Evolutionary conservation across 768 basidiomycete genomes (phyloP).

Genomic region (Lepiota brunneoincarnata): DNA sequence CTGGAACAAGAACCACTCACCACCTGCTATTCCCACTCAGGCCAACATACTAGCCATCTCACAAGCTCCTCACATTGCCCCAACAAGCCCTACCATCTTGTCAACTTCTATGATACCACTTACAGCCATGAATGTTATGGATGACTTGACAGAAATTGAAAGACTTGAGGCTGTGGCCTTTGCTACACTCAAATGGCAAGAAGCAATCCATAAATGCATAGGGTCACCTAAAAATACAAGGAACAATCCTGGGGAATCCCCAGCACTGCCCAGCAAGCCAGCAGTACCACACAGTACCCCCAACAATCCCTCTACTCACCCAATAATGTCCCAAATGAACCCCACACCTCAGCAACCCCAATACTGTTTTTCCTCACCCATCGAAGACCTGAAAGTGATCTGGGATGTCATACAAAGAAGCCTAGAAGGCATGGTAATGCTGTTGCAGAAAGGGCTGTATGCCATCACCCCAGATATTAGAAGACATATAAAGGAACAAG

Average conservation of each 20-base stretch:
- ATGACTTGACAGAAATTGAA: not conserved
- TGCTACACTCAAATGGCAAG: not conserved
- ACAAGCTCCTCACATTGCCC: too few relatives aligned
- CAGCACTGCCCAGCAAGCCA: too few relatives aligned
- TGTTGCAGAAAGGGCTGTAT: slow-evolving; percentile 6
- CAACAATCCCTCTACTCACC: too few relatives aligned
- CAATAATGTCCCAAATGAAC: too few relatives aligned
- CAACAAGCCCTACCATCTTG: too few relatives aligned
- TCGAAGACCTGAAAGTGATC: not conserved
- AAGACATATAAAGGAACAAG: not conserved
- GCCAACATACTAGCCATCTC: not conserved
- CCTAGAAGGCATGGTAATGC: slow-evolving; percentile 5
- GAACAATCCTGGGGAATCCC: too few relatives aligned
- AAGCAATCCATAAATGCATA: not conserved
- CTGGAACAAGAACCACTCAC: not conserved
- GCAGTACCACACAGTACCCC: too few relatives aligned
- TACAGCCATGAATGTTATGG: not conserved
- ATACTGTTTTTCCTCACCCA: not conserved
- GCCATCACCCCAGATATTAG: not conserved
- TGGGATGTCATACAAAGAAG: not conserved
- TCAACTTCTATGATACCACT: too few relatives aligned
- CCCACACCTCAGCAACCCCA: too few relatives aligned
- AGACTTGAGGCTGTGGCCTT: not conserved
- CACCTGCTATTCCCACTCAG: not conserved
- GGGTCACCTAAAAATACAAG: too few relatives aligned